phyloP scores from a whole-genome alignment of 768 basidiomycete genomes.

The Amanita pallidorosea region DNA sequence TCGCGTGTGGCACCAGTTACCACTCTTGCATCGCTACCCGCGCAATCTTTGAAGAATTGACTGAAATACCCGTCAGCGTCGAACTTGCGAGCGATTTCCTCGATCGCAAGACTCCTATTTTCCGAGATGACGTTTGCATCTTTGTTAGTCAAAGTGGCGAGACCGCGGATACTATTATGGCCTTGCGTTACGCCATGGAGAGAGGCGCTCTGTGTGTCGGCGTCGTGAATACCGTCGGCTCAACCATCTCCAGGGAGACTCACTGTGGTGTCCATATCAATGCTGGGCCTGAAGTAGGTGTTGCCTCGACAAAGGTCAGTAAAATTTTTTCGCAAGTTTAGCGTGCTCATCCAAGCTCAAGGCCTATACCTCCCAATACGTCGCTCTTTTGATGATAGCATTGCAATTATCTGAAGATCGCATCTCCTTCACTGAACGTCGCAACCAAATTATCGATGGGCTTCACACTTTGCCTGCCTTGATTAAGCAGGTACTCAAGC shows the following conservation, averaged over 20 bases:
- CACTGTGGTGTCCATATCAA: constrained; percentile 99
- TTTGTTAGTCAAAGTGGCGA: constrained; percentile 98
- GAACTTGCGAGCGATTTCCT: constrained; percentile 98
- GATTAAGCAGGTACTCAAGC: constrained; percentile 79
- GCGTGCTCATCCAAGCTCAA: constrained; percentile 15
- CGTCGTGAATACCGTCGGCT: constrained; percentile 98
- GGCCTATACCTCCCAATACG: constrained; percentile 99
- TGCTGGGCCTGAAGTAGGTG: constrained; percentile 97
- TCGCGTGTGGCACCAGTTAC: constrained; percentile 97
- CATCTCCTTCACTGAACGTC: constrained; percentile 82
- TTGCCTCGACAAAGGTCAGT: constrained; percentile 90
- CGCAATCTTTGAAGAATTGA: constrained; percentile 96
- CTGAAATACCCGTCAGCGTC: constrained; percentile 95
- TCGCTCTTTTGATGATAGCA: constrained; percentile 97
- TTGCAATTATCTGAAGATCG: constrained; percentile 96
- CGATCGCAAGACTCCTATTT: constrained; percentile 98
- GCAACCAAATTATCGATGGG: constrained; percentile 88
- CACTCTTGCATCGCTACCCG: constrained; percentile 96
- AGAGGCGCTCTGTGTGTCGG: constrained; percentile 94
- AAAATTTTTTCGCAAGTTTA: constrained; percentile 2
- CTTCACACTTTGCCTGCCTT: constrained; percentile 83
- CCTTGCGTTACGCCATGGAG: constrained; percentile 92
- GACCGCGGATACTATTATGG: constrained; percentile 96
- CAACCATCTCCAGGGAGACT: constrained; percentile 94
- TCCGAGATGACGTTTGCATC: constrained; percentile 95